Evolutionary conservation across 371 early-diverging fungal species (phyloP).

Genomic region (Mucor velutinosus): DNA sequence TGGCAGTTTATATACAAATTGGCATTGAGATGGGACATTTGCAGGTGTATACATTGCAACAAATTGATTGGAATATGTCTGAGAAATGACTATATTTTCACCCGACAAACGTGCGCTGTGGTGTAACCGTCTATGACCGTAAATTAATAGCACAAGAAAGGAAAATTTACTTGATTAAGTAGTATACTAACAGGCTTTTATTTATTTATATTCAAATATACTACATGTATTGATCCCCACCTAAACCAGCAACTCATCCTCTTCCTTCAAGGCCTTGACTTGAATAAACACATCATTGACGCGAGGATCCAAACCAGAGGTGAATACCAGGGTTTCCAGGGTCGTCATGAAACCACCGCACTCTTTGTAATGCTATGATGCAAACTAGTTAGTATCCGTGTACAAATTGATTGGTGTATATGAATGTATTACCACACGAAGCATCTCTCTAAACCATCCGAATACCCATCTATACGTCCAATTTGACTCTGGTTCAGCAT

Average conservation of each 20-base stretch:
- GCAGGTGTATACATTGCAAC: background rate
- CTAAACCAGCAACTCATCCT: conserved; percentile 24
- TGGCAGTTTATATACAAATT: background rate
- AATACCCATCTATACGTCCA: conserved; percentile 73
- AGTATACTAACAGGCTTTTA: background rate
- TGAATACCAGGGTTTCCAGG: conserved; percentile 74
- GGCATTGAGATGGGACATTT: background rate
- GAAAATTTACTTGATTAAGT: background rate
- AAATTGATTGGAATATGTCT: background rate
- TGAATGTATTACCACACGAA: conserved; percentile 54
- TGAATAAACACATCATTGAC: conserved; percentile 60
- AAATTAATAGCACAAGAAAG: background rate
- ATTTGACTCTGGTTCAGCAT: conserved; percentile 49
- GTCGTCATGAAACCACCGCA: conserved; percentile 63
- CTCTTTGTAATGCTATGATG: conserved; percentile 63
- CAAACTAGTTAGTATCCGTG: background rate
- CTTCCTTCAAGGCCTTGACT: conserved; percentile 45
- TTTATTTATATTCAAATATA: background rate
- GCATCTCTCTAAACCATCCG: conserved; percentile 83
- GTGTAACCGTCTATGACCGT: background rate
- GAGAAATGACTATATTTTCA: background rate
- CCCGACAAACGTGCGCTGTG: background rate
- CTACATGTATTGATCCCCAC: background rate
- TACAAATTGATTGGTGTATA: background rate
- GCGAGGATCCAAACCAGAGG: conserved; percentile 57